Conservation (phyloP, 768 basidiomycete species). For the Mycena polygramma region DNA sequence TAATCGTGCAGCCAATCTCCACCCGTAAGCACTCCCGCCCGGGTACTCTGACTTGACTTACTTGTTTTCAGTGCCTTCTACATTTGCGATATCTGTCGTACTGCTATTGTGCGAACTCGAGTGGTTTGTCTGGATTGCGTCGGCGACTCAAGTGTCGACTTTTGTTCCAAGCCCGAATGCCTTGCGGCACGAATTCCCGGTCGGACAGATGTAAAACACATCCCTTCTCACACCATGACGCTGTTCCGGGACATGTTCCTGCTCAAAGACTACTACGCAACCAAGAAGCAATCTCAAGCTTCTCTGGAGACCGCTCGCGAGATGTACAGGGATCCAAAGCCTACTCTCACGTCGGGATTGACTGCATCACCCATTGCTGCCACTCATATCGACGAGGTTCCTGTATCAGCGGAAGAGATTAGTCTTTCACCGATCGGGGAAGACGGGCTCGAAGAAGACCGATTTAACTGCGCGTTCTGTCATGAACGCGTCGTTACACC, state of each 20-base stretch:
- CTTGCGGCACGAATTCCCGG: not conserved
- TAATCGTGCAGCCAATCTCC: constrained; percentile 11
- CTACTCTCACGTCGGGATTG: not conserved
- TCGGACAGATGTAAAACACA: constrained; percentile 4
- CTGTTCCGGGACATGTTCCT: constrained; percentile 11
- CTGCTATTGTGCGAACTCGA: not conserved
- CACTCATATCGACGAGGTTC: not conserved
- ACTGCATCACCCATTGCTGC: constrained; percentile 1
- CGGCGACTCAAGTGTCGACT: constrained; percentile 15
- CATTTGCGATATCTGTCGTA: constrained; percentile 8
- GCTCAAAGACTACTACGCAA: constrained; percentile 5
- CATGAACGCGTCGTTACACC: constrained; percentile 2
- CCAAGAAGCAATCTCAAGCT: not conserved
- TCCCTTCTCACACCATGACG: constrained; percentile 11
- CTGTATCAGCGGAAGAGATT: too few species aligned
- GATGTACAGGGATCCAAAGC: not conserved
- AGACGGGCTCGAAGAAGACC: not conserved
- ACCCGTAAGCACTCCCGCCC: constrained; percentile 14
- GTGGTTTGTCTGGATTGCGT: constrained; percentile 24
- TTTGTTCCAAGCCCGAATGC: constrained; percentile 23
- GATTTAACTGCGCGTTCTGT: not conserved
- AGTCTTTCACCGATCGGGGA: not conserved
- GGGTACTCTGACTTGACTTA: too few species aligned
- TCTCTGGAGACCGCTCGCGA: not conserved
- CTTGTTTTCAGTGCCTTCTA: not conserved